Percentiles rank a stretch among this genome's conserved stretches.
These are phyloP conservation scores for Escallonia herrerae DNA, from an alignment of 129 eudicot genomes.

Conservation along the genomic window DNA sequence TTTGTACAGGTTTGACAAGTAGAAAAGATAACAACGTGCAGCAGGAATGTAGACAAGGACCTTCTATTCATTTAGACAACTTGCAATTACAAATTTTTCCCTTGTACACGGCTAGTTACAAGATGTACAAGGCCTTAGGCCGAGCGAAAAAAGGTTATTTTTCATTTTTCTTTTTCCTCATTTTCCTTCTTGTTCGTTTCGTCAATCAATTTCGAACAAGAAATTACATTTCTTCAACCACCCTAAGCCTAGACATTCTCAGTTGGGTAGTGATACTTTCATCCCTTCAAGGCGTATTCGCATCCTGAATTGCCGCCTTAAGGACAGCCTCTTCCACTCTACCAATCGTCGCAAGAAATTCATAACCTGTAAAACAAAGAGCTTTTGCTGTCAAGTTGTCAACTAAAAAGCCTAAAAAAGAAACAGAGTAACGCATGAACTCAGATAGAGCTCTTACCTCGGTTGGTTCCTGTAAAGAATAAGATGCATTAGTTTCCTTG, in stretches of 20 bases:
- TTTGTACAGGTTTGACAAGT: neutral
- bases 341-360: slow-evolving; percentile 67
- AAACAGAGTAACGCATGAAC: neutral
- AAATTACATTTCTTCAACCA: slow-evolving; percentile 15
- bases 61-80: slow-evolving; percentile 25
- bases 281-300: slow-evolving; percentile 28
- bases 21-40: neutral
- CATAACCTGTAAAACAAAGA: slow-evolving; percentile 49
- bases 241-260: neutral
- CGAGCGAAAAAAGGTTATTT: slow-evolving; percentile 21
- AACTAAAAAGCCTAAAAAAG: no score
- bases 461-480: slow-evolving; percentile 86
- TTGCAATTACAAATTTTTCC: slow-evolving; percentile 31
- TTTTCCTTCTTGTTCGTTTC: slow-evolving; percentile 8
- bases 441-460: slow-evolving; percentile 42
- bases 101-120: slow-evolving; percentile 28
- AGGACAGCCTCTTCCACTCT: slow-evolving; percentile 52
- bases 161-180: slow-evolving; percentile 2
- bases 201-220: slow-evolving; percentile 18
- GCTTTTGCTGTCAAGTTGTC: no score
- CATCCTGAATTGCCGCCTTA: slow-evolving; percentile 33
- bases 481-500: slow-evolving; percentile 84
- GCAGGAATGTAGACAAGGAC: neutral
- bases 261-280: slow-evolving; percentile 15
- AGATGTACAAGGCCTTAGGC: slow-evolving; percentile 37